Evolutionary conservation across 1,284 basidiomycete species (phyloP).

Genomic region (Rhodotorula sp.): DNA sequence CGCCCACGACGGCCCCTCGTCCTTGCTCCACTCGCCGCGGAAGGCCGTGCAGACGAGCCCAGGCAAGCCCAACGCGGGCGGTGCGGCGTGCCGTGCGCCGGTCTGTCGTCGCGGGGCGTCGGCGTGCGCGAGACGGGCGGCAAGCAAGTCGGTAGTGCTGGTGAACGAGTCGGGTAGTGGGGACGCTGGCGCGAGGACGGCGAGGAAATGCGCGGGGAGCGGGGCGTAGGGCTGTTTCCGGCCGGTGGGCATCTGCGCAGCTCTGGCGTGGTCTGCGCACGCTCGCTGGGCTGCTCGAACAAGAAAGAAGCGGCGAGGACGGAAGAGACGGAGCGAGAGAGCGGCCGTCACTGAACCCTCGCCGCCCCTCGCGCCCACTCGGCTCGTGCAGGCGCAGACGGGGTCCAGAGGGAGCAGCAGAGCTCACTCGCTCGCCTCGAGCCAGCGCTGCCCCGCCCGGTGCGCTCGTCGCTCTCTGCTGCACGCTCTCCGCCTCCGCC

Average conservation of each 20-base stretch:
- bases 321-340: too few species aligned
- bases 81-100: background rate
- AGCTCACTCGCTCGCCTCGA: too few species aligned
- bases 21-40: background rate
- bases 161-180: background rate
- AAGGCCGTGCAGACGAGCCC: background rate
- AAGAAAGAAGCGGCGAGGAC: too few species aligned
- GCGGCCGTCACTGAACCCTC: too few species aligned
- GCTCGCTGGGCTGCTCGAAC: too few species aligned
- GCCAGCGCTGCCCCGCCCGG: too few species aligned
- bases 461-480: background rate
- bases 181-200: conserved; percentile 8
- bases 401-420: too few species aligned
- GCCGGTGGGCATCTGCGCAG: too few species aligned
- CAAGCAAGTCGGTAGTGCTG: background rate
- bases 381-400: too few species aligned
- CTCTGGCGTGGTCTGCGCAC: too few species aligned
- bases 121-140: background rate
- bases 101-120: background rate
- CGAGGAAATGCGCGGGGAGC: background rate
- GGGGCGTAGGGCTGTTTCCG: background rate
- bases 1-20: background rate
- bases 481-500: background rate
- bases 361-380: too few species aligned
- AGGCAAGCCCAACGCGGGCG: background rate